Percentiles rank a stretch among this genome's conserved stretches.
phyloP scores from a whole-genome alignment of 2,329 filamentous ascomycete species.

The Nemania abortiva region DNA sequence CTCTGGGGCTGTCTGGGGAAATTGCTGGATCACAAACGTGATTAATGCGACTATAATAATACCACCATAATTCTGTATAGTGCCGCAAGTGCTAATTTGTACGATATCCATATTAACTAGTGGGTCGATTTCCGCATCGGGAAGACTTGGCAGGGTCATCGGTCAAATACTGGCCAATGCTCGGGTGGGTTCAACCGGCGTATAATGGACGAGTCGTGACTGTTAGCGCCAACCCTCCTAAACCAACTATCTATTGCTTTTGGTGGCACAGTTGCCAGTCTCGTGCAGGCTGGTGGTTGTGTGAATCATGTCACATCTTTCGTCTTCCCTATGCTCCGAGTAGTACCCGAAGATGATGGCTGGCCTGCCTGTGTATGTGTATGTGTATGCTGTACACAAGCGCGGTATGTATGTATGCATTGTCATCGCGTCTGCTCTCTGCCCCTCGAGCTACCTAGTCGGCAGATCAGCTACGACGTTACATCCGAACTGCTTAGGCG shows the following conservation, averaged over 20 bases:
- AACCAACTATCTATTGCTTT: slow-evolving; percentile 8
- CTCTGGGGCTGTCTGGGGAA: not conserved
- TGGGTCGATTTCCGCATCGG: not conserved
- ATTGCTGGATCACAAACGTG: not conserved
- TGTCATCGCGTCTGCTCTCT: slow-evolving; percentile 6
- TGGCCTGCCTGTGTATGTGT: not conserved
- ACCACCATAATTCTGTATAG: not conserved
- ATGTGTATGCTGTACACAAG: not conserved
- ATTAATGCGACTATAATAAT: not conserved
- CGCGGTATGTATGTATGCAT: not conserved
- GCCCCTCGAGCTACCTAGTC: slow-evolving; percentile 5
- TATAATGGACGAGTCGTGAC: not conserved
- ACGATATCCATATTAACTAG: not conserved
- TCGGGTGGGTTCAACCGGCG: not conserved
- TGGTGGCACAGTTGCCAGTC: slow-evolving; percentile 15
- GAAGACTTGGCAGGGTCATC: not conserved
- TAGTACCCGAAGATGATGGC: not conserved
- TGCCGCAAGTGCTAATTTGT: not conserved
- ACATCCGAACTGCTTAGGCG: not conserved
- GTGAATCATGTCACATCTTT: not conserved
- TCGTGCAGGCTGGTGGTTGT: not conserved
- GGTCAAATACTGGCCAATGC: not conserved
- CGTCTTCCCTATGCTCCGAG: not conserved
- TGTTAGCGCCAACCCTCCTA: not conserved
- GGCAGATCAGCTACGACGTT: slow-evolving; percentile 2